Percentiles rank a stretch among this genome's conserved stretches.
phyloP scores from a whole-genome alignment of 352 stramenopile species.

The Pythium utonaiense region DNA sequence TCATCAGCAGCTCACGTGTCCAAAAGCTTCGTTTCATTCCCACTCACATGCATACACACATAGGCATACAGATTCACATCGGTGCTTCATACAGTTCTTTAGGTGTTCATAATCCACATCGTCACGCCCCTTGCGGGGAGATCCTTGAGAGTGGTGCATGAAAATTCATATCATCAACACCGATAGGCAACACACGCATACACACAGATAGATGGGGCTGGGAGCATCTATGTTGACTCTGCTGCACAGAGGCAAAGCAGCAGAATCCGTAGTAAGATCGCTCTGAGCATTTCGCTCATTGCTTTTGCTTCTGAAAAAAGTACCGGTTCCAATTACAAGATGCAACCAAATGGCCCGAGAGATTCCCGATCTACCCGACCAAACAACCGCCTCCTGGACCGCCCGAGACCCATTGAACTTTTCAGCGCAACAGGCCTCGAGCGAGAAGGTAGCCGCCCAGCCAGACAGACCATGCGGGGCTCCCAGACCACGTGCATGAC shows the following conservation, averaged over 20 bases:
- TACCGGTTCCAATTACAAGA: conserved; percentile 87
- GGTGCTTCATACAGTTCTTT: conserved; percentile 61
- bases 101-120: conserved; percentile 73
- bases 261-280: conserved; percentile 87
- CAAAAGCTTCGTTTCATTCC: background rate
- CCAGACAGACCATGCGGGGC: conserved; percentile 11
- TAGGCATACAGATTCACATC: background rate
- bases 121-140: conserved; percentile 25
- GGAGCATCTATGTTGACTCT: conserved; percentile 86
- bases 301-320: conserved; percentile 86
- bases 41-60: too few species aligned
- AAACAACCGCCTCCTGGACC: conserved; percentile 14
- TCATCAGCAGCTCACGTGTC: conserved; percentile 21
- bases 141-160: conserved; percentile 85
- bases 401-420: conserved; percentile 51
- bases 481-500: conserved; percentile 45
- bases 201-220: conserved; percentile 28
- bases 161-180: conserved; percentile 84
- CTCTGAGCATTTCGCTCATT: conserved; percentile 34
- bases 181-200: conserved; percentile 25
- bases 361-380: conserved; percentile 6
- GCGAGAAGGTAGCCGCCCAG: conserved; percentile 5
- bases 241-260: conserved; percentile 36
- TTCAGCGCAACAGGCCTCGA: conserved; percentile 56
- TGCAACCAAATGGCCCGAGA: conserved; percentile 28